Evolutionary conservation across 73 alveolate species (phyloP).

Genomic region (Uronychia setigera): DNA sequence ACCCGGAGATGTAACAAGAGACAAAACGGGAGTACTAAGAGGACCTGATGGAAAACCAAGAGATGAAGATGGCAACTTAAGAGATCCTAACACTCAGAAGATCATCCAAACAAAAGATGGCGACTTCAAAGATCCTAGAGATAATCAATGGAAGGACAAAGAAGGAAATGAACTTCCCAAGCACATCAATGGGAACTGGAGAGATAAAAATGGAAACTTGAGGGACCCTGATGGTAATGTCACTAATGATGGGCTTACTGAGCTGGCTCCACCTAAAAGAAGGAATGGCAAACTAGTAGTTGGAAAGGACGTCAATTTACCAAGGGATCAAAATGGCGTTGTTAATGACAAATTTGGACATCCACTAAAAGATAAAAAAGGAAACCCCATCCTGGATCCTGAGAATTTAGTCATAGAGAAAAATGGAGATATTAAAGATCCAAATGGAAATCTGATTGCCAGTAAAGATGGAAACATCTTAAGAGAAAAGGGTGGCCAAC

Average conservation of each 20-base stretch:
- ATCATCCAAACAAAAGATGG: not conserved
- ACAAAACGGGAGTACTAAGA: not conserved
- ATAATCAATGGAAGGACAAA: not conserved
- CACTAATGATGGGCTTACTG: not conserved
- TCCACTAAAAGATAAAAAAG: not conserved
- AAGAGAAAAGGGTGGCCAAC: not conserved
- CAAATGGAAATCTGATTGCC: not conserved
- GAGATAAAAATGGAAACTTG: not conserved
- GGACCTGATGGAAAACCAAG: not conserved
- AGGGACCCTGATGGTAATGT: not conserved
- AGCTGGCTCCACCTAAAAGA: not conserved
- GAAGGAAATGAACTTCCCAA: not conserved
- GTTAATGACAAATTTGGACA: not conserved
- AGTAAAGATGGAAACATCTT: not conserved
- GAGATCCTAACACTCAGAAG: not conserved
- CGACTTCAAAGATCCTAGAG: not conserved
- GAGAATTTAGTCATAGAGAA: not conserved
- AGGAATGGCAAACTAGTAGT: not conserved
- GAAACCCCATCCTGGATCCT: not conserved
- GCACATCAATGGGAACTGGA: not conserved
- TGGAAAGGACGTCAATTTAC: not conserved
- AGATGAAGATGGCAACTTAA: not conserved
- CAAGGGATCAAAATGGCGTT: not conserved
- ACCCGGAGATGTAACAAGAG: not conserved
- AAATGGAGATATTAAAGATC: not conserved